Evolutionary conservation across 371 early-diverging fungal genomes (phyloP), one percentile per base, ranked within the genome.

Genomic region (Haplosporangium sp.): DNA sequence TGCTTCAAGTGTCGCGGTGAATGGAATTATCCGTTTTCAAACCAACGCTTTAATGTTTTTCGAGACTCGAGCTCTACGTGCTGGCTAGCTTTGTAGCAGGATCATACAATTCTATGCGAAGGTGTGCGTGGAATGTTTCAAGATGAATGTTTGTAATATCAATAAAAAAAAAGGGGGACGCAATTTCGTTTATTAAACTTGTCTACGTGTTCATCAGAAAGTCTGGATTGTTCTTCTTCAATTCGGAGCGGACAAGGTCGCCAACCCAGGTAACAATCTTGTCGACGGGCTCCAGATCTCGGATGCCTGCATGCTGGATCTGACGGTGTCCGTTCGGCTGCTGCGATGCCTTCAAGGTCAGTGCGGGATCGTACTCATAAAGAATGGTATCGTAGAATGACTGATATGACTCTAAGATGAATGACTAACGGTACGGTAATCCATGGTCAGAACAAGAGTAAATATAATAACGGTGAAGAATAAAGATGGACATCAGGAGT

Each of bases 381-480:
- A 74, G 57, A 20, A 91, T 83, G 36, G 84, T 83, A 13, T 83
- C 86, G 64, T 86, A 82, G 68, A 92, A 94, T 11, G 84, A 79
- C 60, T 87, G 86, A 59, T 94, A 94, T 16, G 89, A 83, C 42
- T 92, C 91, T 8, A 92, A 59, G 65, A 92, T 88, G 65, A 89
- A 89, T 37, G 84, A 85, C 91, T 92, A 69, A 4, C 29, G 29
- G 4, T 29, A 29, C 29, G 29, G 29, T 4, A 29, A 29, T 29
- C 29, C 29, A 4, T 20, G 18, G 16, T 47, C 55, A 51, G 40
- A 16, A 14, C 56, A 62, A 10, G 38, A 8, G 51, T 16, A 1
- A 29, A 14, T 20, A 36, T 41, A 55, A 20, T 42, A 11, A 41
- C 8, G 57, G 14, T 54, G 29, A 29, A 29, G 29, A 4, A 4